Evolutionary conservation across 441 rosid species (phyloP), one percentile per base, ranked within the genome.

Genomic region (Kokia cookei): DNA sequence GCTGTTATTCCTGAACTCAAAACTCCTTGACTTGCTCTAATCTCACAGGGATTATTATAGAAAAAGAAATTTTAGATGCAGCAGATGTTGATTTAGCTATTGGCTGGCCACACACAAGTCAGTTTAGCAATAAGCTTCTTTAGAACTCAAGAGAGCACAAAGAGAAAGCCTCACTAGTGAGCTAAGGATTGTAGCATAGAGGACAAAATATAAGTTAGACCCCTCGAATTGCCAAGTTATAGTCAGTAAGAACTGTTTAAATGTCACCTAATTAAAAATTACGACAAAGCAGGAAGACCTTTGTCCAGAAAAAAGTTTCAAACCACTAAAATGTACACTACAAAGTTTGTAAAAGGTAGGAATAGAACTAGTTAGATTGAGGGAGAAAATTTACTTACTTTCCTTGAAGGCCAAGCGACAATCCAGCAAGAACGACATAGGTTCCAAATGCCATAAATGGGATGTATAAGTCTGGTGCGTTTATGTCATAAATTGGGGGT

Each of bases 391-490:
- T 32, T 54, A 87, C 98, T 84, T 86, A 94, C 97, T 88, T 89
- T 78, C 96, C 96, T 74, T 86, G 84, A 60, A 95, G 90, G 68
- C 99, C 98, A 73, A 95, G 81, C 22, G 88, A 82, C 63, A 95
- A 79, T 80, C 97, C 98, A 82, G 98, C 99, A 72, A 95, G 99
- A 77, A 95, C 86, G 79, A 93, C 91, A 7, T 90, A 95, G 43
- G 94, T 89, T 43, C 95, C 98, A 77, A 95, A 93, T 7, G 98
- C 96, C 99, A 95, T 95, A 78, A 91, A 88, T 15, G 98, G 98
- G 76, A 95, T 89, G 82, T 95, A 93, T 73, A 95, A 84, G 77
- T 93, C 99, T 11, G 98, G 99, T 53, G 97, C 99, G 82, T 94
- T 94, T 40, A 94, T 89, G 81, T 93, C 99, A 79, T 90, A 90